Evolutionary conservation across 768 basidiomycete genomes (phyloP).

Genomic region (Psilocybe sp.): DNA sequence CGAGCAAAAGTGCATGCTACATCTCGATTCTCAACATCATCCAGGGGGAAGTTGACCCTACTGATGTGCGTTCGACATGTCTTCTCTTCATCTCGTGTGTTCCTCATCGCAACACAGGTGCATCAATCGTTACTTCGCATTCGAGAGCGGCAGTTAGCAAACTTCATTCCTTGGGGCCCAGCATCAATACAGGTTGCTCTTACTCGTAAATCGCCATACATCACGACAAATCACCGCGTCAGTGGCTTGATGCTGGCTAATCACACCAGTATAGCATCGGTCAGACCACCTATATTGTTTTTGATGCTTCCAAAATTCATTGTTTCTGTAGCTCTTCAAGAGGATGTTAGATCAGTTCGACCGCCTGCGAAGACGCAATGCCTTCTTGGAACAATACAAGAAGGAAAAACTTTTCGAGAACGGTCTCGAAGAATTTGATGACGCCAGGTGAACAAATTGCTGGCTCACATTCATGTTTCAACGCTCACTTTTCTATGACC

Average conservation of each 20-base stretch:
- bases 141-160: slow-evolving; percentile 92
- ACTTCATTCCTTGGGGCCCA: slow-evolving; percentile 99
- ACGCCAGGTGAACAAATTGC: slow-evolving; percentile 70
- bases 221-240: slow-evolving; percentile 87
- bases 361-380: slow-evolving; percentile 79
- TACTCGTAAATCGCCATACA: slow-evolving; percentile 86
- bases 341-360: slow-evolving; percentile 97
- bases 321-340: slow-evolving; percentile 73
- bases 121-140: slow-evolving; percentile 97
- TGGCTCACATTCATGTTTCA: neutral
- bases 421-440: slow-evolving; percentile 93
- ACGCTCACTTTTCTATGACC: neutral
- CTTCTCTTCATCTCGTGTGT: slow-evolving; percentile 3
- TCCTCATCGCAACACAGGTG: slow-evolving; percentile 49
- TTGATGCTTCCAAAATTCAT: slow-evolving; percentile 4
- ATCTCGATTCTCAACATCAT: slow-evolving; percentile 99
- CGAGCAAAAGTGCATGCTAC: slow-evolving; percentile 90
- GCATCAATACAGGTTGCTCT: slow-evolving; percentile 97
- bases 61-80: slow-evolving; percentile 65
- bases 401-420: slow-evolving; percentile 95
- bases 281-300: slow-evolving; percentile 23
- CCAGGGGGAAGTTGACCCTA: slow-evolving; percentile 97
- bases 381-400: slow-evolving; percentile 97
- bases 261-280: slow-evolving; percentile 97
- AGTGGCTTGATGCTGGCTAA: slow-evolving; percentile 99